These are phyloP conservation scores for Metroxylon sagu DNA, from an alignment of 176 grass and related monocot species.

Conservation along the genomic window DNA sequence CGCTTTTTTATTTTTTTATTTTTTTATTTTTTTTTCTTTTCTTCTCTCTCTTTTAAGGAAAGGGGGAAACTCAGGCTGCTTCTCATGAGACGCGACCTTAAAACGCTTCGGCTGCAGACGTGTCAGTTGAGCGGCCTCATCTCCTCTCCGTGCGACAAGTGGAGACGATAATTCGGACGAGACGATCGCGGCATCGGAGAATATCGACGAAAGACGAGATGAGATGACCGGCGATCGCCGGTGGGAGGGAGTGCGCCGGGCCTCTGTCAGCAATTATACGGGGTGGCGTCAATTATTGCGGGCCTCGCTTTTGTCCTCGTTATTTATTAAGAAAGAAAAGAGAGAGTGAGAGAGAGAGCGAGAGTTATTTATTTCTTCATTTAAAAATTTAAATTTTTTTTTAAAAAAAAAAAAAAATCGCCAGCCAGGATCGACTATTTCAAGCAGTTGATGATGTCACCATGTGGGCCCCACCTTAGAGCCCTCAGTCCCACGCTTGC, in stretches of 20 bases:
- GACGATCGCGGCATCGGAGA: too few relatives aligned
- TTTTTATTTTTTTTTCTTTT: too few relatives aligned
- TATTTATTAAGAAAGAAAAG: not conserved
- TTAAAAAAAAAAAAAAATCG: not conserved
- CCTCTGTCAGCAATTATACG: not conserved
- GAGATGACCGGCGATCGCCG: not conserved
- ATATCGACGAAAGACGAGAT: too few relatives aligned
- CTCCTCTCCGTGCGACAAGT: too few relatives aligned
- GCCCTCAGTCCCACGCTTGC: not conserved
- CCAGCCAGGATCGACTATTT: conserved; percentile 4
- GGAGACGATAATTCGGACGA: too few relatives aligned
- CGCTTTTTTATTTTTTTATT: too few relatives aligned
- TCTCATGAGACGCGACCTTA: too few relatives aligned
- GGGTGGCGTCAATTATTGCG: conserved; percentile 5
- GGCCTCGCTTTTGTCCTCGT: not conserved
- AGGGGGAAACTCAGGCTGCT: too few relatives aligned
- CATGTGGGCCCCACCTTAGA: not conserved
- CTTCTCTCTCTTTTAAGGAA: too few relatives aligned
- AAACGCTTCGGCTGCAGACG: too few relatives aligned
- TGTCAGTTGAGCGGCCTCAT: too few relatives aligned
- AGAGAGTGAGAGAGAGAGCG: too few relatives aligned
- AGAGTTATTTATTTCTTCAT: not conserved
- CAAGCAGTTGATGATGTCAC: not conserved
- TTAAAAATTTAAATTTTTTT: not conserved
- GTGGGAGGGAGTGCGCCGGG: not conserved